Percentiles rank a stretch among this genome's conserved stretches.
These are phyloP conservation scores for Parsonsia alboflavescens DNA, from an alignment of 257 asterid species.

Conservation along the genomic window DNA sequence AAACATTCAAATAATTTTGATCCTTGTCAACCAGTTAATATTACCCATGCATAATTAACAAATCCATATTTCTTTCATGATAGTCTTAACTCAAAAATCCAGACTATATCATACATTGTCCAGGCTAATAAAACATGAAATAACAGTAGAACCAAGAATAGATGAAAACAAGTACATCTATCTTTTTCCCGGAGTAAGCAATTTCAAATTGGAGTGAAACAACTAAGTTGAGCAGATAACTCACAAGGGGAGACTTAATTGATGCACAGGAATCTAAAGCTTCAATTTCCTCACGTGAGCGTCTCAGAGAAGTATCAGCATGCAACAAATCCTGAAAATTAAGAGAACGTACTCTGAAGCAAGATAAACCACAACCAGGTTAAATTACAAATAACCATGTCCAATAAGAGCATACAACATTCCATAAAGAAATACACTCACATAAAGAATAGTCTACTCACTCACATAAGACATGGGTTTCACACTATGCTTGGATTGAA, in stretches of 20 bases:
- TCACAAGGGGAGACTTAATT: conserved; percentile 81
- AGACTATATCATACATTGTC: background rate
- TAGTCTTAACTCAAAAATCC: background rate
- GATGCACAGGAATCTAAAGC: conserved; percentile 60
- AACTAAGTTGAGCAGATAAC: conserved; percentile 21
- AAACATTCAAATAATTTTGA: background rate
- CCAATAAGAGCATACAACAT: background rate
- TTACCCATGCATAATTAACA: background rate
- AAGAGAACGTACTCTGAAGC: conserved; percentile 16
- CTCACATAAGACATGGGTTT: background rate
- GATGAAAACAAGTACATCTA: background rate
- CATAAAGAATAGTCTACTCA: background rate
- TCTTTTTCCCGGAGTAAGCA: background rate
- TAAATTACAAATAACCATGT: too few species aligned
- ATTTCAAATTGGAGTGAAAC: background rate
- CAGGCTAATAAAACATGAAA: background rate
- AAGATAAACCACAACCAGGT: conserved; percentile 10
- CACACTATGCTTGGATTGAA: background rate
- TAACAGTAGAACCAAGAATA: background rate
- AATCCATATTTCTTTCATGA: too few species aligned
- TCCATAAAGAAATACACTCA: background rate
- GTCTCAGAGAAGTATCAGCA: conserved; percentile 68
- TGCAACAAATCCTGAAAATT: conserved; percentile 60
- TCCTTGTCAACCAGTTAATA: background rate
- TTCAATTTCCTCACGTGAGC: conserved; percentile 62